Evolutionary conservation across 1,284 basidiomycete species (phyloP), one percentile per base, ranked within the genome.

Genomic region (Leccinum angustisporum): DNA sequence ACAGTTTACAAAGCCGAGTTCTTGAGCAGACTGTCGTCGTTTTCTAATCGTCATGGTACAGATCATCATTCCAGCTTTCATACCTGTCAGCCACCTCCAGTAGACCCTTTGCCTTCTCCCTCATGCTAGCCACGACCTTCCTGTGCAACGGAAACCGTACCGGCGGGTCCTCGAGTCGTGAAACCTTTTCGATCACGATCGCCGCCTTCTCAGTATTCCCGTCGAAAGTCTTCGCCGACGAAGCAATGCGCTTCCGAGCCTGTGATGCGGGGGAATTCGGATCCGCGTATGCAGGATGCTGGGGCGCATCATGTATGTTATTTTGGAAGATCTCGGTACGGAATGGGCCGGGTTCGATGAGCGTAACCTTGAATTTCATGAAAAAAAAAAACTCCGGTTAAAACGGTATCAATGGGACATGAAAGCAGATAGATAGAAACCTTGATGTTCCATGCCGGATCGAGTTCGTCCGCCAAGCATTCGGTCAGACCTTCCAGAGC

Each of bases 361-460:
- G 21, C 16, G 63, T 66, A 43, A 70, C 58, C 70, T 74, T 33
- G 34, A 18, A 30, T 38, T 30, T 14, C 4, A 14, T n/a, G 5
- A 30, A 14, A 14, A 46, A 9, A 57, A n/a, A 30, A n/a, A n/a
- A n/a, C n/a, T 11, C 4, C 1, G 16, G 2, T 58, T 3, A 65
- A 46, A 56, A 43, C n/a, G 5, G 18, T 30, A 27, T 21, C 5
- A 5, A 27, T 6, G n/a, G 18, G 31, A 54, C 31, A 36, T 16
- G 18, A 21, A 31, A 51, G 6, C 27, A 27, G 27, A 27, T 6
- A 27, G 27, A 27, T 30, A 38, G 8, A 48, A 3, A 73, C 73
- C 64, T 74, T 67, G 60, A 76, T 72, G 54, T 75, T 73, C 75
- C 74, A 76, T 1, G 64, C 62, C 0, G 66, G 75, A 48, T 75